A percentile compares a stretch with the other conserved stretches of the same genome.
Evolutionary conservation across 2,329 filamentous ascomycete species (phyloP).

Genomic region (Tolypocladium cylindrosporum): DNA sequence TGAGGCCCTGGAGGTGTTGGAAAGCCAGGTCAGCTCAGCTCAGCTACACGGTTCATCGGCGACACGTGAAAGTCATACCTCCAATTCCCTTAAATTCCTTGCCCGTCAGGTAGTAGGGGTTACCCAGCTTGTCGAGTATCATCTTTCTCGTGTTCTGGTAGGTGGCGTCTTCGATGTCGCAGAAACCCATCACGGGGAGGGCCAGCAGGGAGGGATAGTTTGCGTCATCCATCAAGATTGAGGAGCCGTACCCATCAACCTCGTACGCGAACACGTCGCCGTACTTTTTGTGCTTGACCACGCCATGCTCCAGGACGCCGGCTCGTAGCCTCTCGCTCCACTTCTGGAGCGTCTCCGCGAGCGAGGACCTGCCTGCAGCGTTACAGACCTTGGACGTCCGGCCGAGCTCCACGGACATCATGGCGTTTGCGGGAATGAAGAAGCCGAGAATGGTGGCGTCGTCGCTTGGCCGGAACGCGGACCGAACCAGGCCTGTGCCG

Average conservation of each 20-base stretch:
- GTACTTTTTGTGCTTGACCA: conserved; percentile 64
- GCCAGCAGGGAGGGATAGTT: conserved; percentile 77
- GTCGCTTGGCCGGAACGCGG: conserved; percentile 88
- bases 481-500: conserved; percentile 77
- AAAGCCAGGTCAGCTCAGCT: conserved; percentile 5
- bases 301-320: conserved; percentile 76
- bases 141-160: conserved; percentile 82
- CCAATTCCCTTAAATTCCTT: conserved; percentile 77
- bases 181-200: conserved; percentile 69
- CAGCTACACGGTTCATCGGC: conserved; percentile 1
- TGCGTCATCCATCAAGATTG: conserved; percentile 81
- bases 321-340: conserved; percentile 56
- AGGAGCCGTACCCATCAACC: conserved; percentile 76
- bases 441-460: conserved; percentile 91
- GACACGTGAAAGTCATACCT: conserved; percentile 38
- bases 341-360: conserved; percentile 45
- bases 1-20: conserved; percentile 36
- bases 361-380: conserved; percentile 41
- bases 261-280: conserved; percentile 80
- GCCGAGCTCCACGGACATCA: conserved; percentile 84
- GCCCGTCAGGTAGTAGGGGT: conserved; percentile 82
- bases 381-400: conserved; percentile 63
- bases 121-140: conserved; percentile 63
- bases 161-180: conserved; percentile 50
- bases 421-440: conserved; percentile 91